phyloP scores from a whole-genome alignment of 306 rosid species.

The Alnus rubra region DNA sequence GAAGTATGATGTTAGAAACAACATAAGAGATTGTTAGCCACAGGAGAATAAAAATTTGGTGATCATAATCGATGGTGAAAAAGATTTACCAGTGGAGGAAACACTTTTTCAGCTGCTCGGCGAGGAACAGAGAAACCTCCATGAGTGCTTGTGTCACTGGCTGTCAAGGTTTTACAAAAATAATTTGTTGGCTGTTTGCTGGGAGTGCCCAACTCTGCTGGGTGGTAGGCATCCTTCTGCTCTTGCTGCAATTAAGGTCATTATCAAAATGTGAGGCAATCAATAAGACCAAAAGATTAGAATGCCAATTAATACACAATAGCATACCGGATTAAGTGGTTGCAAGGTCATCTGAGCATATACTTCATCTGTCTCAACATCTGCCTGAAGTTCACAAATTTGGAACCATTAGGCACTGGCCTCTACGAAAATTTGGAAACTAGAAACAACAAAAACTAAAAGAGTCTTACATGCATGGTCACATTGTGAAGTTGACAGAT shows the following conservation, averaged over 20 bases:
- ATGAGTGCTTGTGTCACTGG: constrained; percentile 98
- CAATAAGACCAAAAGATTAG: constrained; percentile 13
- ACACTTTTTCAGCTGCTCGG: constrained; percentile 98
- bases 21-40: not conserved
- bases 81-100: constrained; percentile 81
- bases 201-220: constrained; percentile 81
- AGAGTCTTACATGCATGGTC: constrained; percentile 86
- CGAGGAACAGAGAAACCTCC: constrained; percentile 99
- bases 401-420: constrained; percentile 12
- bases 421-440: not conserved
- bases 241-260: constrained; percentile 64
- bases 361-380: constrained; percentile 85
- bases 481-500: constrained; percentile 94
- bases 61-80: constrained; percentile 8
- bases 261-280: constrained; percentile 23
- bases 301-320: constrained; percentile 18
- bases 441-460: constrained; percentile 18
- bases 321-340: constrained; percentile 75
- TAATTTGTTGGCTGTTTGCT: constrained; percentile 96
- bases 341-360: constrained; percentile 97
- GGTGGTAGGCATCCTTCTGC: constrained; percentile 91
- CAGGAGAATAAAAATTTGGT: not conserved
- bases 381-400: constrained; percentile 66
- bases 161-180: constrained; percentile 94
- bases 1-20: constrained; percentile 13